Conservation (phyloP, 352 stramenopile genomes). For the Globisporangium camurandrum region DNA sequence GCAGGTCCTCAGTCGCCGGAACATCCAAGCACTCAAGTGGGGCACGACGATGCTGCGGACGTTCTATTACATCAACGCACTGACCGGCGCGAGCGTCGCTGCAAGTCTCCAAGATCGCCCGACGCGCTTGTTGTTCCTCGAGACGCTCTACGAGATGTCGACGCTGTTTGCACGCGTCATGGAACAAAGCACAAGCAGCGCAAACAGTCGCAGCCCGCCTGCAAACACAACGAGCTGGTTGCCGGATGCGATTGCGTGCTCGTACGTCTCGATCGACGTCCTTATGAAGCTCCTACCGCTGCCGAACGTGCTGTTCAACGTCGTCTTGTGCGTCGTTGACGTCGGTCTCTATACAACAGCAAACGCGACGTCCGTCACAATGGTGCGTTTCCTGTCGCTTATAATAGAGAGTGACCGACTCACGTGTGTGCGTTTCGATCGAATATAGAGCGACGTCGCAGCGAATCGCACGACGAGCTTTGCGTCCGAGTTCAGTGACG, state of each 20-base stretch:
- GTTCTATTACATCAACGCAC: conserved; percentile 76
- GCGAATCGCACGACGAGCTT: conserved; percentile 42
- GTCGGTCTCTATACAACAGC: conserved; percentile 36
- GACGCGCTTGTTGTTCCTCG: conserved; percentile 57
- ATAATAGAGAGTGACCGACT: neutral
- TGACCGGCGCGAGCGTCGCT: conserved; percentile 43
- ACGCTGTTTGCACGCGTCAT: conserved; percentile 45
- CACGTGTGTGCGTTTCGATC: neutral
- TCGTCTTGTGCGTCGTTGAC: conserved; percentile 41
- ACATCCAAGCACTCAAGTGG: conserved; percentile 80
- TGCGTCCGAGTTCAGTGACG: conserved; percentile 59
- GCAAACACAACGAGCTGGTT: conserved; percentile 19
- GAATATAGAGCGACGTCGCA: conserved; percentile 34
- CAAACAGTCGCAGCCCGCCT: neutral
- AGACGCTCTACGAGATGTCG: conserved; percentile 64
- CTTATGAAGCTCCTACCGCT: conserved; percentile 71
- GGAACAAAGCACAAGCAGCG: neutral
- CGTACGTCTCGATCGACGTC: conserved; percentile 48
- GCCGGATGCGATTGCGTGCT: conserved; percentile 51
- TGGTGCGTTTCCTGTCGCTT: no score
- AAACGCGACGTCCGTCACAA: conserved; percentile 32
- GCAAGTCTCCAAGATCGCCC: conserved; percentile 56
- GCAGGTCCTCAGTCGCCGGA: conserved; percentile 65
- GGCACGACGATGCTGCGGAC: conserved; percentile 64
- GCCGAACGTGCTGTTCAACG: conserved; percentile 67